Evolutionary conservation across 2,329 filamentous ascomycete genomes (phyloP).

Genomic region (Verticillium zaregamsianum): DNA sequence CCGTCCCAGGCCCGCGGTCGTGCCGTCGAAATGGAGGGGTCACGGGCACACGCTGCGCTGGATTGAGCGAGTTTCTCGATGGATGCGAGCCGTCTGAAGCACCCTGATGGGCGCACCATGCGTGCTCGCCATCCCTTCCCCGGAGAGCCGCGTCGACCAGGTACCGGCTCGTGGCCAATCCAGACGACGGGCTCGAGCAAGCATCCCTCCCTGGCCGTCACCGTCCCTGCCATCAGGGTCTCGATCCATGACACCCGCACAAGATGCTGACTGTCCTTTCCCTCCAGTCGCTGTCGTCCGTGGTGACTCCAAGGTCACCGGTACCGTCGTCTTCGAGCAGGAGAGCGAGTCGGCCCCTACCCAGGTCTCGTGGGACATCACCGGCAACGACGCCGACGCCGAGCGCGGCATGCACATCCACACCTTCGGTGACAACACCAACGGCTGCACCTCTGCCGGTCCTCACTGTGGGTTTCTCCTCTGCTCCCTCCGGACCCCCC

Average conservation of each 20-base stretch:
- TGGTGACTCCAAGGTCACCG: slow-evolving; percentile 93
- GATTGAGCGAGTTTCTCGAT: slow-evolving; percentile 56
- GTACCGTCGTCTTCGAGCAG: slow-evolving; percentile 95
- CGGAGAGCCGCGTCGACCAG: slow-evolving; percentile 1
- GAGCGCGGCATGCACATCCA: slow-evolving; percentile 98
- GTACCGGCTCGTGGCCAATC: slow-evolving; percentile 7
- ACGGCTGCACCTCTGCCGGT: slow-evolving; percentile 96
- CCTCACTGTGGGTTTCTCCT: slow-evolving; percentile 75
- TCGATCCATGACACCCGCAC: neutral
- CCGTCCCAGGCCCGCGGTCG: neutral
- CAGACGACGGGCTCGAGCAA: slow-evolving; percentile 2
- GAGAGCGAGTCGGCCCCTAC: slow-evolving; percentile 75
- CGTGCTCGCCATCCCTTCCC: neutral
- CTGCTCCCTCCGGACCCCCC: neutral
- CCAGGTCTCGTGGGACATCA: slow-evolving; percentile 87
- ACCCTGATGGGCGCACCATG: slow-evolving; percentile 22
- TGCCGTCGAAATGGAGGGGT: slow-evolving; percentile 17
- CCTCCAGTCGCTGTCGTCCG: slow-evolving; percentile 85
- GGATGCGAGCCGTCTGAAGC: slow-evolving; percentile 15
- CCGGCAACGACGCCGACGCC: slow-evolving; percentile 88
- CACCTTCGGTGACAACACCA: slow-evolving; percentile 99
- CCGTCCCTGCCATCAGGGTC: neutral
- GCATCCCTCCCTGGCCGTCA: slow-evolving; percentile 1
- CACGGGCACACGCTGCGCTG: slow-evolving; percentile 34
- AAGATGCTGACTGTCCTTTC: slow-evolving; percentile 1